phyloP scores from a whole-genome alignment of 148 eudicot species.

The Vaccinium vitisidaea region DNA sequence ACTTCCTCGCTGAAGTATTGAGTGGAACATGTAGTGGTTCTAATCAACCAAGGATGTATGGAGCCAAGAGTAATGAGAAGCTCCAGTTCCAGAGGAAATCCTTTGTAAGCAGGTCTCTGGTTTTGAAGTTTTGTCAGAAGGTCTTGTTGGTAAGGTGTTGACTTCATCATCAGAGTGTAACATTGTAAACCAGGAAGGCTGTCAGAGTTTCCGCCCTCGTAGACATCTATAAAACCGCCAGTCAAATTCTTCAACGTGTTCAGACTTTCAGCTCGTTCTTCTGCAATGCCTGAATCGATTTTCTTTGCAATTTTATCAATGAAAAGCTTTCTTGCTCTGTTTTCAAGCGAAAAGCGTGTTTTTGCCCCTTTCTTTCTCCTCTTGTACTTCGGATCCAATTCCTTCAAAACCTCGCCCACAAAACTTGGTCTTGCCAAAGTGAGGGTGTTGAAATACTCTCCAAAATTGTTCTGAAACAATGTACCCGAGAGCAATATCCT shows the following conservation, averaged over 20 bases:
- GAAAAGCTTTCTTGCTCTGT: conserved; percentile 84
- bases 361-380: conserved; percentile 63
- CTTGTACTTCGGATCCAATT: conserved; percentile 82
- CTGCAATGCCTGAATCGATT: conserved; percentile 56
- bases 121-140: conserved; percentile 69
- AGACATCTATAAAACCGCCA: conserved; percentile 75
- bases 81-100: conserved; percentile 90
- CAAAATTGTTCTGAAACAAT: conserved; percentile 93
- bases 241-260: conserved; percentile 79
- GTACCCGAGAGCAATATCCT: conserved; percentile 88
- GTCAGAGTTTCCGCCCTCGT: conserved; percentile 83
- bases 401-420: conserved; percentile 70
- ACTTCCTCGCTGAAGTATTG: conserved; percentile 65
- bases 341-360: conserved; percentile 69
- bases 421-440: conserved; percentile 83
- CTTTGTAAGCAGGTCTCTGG: conserved; percentile 66
- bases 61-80: conserved; percentile 91
- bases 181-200: conserved; percentile 83
- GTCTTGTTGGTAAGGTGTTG: conserved; percentile 78
- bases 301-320: conserved; percentile 76
- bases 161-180: conserved; percentile 96
- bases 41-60: conserved; percentile 91
- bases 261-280: conserved; percentile 68
- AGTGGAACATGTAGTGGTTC: conserved; percentile 73
- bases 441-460: conserved; percentile 95